Evolutionary conservation across 768 basidiomycete genomes (phyloP).

Genomic region (Lactifluus volemus): DNA sequence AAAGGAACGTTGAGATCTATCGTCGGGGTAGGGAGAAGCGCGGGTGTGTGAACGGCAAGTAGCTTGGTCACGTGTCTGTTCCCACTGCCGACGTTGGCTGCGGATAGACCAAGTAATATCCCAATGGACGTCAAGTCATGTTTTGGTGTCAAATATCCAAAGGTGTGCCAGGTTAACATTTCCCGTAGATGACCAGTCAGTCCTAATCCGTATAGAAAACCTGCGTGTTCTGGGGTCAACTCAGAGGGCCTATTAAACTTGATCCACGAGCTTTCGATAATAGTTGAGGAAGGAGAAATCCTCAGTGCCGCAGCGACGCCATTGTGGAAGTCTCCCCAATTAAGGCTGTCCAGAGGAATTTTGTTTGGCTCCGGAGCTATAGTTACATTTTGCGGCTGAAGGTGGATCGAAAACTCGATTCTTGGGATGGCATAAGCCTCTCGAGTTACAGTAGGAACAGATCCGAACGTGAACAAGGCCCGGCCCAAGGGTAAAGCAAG

Average conservation of each 20-base stretch:
- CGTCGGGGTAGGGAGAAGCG: slow-evolving; percentile 76
- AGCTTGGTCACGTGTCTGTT: slow-evolving; percentile 87
- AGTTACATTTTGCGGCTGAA: slow-evolving; percentile 63
- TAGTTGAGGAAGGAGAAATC: slow-evolving; percentile 62
- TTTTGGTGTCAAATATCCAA: slow-evolving; percentile 89
- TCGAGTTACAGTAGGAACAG: slow-evolving; percentile 62
- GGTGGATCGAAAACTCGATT: slow-evolving; percentile 63
- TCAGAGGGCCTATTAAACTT: slow-evolving; percentile 91
- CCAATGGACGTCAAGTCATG: slow-evolving; percentile 94
- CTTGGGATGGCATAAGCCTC: slow-evolving; percentile 76
- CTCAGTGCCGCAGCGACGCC: slow-evolving; percentile 90
- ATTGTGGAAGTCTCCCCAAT: slow-evolving; percentile 98
- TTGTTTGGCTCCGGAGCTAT: slow-evolving; percentile 64
- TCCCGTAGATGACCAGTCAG: slow-evolving; percentile 84
- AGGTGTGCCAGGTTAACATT: slow-evolving; percentile 93
- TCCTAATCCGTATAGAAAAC: slow-evolving; percentile 88
- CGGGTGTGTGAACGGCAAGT: slow-evolving; percentile 87
- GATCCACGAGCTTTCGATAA: slow-evolving; percentile 91
- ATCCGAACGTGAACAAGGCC: slow-evolving; percentile 87
- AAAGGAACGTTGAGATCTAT: slow-evolving; percentile 88
- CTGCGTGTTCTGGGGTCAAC: slow-evolving; percentile 90
- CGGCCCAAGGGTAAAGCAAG: slow-evolving; percentile 85
- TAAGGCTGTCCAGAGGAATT: slow-evolving; percentile 58
- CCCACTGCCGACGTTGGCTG: slow-evolving; percentile 78
- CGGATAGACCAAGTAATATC: slow-evolving; percentile 86